Evolutionary conservation across 2,329 filamentous ascomycete species (phyloP), one percentile per base, ranked within the genome.

Genomic region (Cercospora sesami): DNA sequence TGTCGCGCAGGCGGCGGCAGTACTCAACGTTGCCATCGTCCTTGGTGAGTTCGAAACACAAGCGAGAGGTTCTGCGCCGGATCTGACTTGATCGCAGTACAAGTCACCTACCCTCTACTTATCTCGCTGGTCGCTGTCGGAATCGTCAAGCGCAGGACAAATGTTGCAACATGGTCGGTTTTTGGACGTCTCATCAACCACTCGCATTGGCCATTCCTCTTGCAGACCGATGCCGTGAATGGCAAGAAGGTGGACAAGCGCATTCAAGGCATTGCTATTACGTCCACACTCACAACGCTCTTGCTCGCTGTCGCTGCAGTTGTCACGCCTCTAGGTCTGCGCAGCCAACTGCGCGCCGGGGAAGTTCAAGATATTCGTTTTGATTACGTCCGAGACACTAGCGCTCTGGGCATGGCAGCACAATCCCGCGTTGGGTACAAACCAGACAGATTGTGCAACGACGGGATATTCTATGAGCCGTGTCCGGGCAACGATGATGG

Each of bases 401-500:
- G 42, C n/a, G 51, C 65, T 9, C 4, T 67, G 21, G 65, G 65
- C 36, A 53, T 42, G 30, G 65, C 65, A 3, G 59, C 61, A 3
- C 65, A 64, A n/a, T 64, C 51, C 5, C 60, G 45, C 12, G 60
- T n/a, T 18, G 60, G 33, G 12, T 67, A 67, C 55, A 51, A 33
- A 18, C 14, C 60, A 9, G 57, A 55, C 36, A 55, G 65, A n/a
- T 18, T 45, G 5, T 67, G 65, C 21, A 23, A 14, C 21, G 64
- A 48, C 23, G 12, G 18, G 3, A 5, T 48, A 18, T 26, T 10
- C 6, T 8, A 18, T 48, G 53, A 23, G 21, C 53, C 63, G n/a
- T 64, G 65, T 53, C 65, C 65, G 14, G 65, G 60, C 6, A 67
- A 67, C 30, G 60, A 63, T 39, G 65, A 67, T 59, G 65, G 65